phyloP scores from a whole-genome alignment of 2,329 filamentous ascomycete genomes.

The Pyricularia pennisetigena region DNA sequence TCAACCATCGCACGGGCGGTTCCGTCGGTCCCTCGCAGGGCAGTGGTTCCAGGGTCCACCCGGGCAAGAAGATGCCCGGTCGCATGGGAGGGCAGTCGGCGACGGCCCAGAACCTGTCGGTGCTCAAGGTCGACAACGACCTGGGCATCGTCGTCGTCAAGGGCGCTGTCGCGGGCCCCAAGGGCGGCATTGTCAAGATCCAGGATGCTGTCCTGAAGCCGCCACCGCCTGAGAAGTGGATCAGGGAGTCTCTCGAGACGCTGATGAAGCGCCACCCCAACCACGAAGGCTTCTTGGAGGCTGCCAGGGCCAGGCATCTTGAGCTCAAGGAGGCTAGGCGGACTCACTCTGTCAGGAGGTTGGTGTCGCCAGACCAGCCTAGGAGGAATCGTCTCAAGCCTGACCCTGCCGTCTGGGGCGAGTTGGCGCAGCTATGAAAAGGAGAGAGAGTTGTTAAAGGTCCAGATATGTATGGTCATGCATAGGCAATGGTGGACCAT shows the following conservation, averaged over 20 bases:
- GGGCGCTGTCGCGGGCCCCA: slow-evolving; percentile 79
- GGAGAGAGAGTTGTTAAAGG: neutral
- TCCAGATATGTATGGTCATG: neutral
- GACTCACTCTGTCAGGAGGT: slow-evolving; percentile 27
- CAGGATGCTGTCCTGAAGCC: slow-evolving; percentile 87
- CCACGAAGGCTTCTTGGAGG: slow-evolving; percentile 33
- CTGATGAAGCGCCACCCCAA: slow-evolving; percentile 37
- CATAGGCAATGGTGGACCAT: slow-evolving; percentile 1
- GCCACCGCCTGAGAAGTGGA: slow-evolving; percentile 37
- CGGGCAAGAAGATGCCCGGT: slow-evolving; percentile 96
- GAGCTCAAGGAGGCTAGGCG: slow-evolving; percentile 41
- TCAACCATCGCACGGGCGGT: slow-evolving; percentile 88
- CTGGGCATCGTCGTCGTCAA: slow-evolving; percentile 83
- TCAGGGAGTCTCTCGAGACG: slow-evolving; percentile 32
- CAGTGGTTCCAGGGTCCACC: slow-evolving; percentile 81
- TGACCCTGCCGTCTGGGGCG: neutral
- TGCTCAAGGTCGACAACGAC: slow-evolving; percentile 78
- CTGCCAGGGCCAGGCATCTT: slow-evolving; percentile 39
- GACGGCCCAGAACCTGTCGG: slow-evolving; percentile 84
- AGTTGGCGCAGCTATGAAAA: neutral
- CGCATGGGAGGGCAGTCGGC: slow-evolving; percentile 86
- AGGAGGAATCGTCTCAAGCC: neutral
- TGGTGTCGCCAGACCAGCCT: slow-evolving; percentile 10
- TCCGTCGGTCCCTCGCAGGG: slow-evolving; percentile 85
- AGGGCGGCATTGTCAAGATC: slow-evolving; percentile 73